phyloP scores from a whole-genome alignment of 2,329 filamentous ascomycete species.

The Diplodia sapinea region DNA sequence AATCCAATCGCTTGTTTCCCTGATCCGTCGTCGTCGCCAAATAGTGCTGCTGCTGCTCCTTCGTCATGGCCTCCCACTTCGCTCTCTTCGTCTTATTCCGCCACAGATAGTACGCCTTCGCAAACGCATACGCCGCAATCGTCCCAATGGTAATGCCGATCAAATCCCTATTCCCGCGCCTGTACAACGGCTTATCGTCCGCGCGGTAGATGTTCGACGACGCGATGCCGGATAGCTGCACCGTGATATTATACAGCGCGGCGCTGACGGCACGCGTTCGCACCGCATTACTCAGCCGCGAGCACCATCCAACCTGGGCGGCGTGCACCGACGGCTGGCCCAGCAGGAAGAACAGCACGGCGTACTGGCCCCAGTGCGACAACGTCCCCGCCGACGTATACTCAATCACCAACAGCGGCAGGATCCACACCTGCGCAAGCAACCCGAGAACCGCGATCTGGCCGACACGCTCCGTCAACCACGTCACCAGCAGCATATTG shows the following conservation, averaged over 20 bases:
- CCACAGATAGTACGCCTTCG: constrained; percentile 49
- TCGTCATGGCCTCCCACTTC: constrained; percentile 44
- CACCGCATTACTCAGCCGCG: constrained; percentile 51
- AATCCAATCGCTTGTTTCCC: constrained; percentile 43
- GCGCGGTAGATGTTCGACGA: constrained; percentile 58
- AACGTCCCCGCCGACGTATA: constrained; percentile 39
- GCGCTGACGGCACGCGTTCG: constrained; percentile 52
- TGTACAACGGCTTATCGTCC: constrained; percentile 58
- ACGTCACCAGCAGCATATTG: constrained; percentile 58
- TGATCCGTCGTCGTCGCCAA: constrained; percentile 45
- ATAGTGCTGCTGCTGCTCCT: constrained; percentile 45
- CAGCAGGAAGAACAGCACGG: constrained; percentile 48
- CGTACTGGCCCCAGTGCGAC: constrained; percentile 49
- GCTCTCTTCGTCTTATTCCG: constrained; percentile 37
- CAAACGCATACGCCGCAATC: constrained; percentile 60
- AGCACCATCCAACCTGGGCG: constrained; percentile 52
- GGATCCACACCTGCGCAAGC: constrained; percentile 47
- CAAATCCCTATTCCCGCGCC: constrained; percentile 60
- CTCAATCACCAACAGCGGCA: constrained; percentile 49
- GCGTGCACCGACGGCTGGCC: constrained; percentile 53
- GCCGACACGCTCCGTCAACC: constrained; percentile 57
- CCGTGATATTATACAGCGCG: constrained; percentile 52
- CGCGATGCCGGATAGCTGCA: constrained; percentile 44
- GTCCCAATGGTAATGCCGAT: constrained; percentile 58
- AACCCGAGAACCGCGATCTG: constrained; percentile 57